Percentiles rank a stretch among this genome's conserved stretches.
These are phyloP conservation scores for Obba rivulosa DNA, from an alignment of 768 basidiomycete genomes.

Conservation along the genomic window DNA sequence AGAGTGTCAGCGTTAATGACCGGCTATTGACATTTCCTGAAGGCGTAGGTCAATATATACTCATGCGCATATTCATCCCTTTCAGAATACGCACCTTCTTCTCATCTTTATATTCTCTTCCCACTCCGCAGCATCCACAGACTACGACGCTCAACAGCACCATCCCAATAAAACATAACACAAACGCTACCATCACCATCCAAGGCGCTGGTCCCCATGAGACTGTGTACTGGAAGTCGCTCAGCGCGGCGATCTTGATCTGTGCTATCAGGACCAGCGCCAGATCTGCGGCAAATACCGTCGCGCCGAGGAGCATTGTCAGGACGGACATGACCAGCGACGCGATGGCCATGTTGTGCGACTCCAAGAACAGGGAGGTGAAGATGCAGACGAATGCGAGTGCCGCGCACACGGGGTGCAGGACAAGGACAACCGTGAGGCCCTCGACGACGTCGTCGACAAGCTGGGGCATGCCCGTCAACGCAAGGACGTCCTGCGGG, in stretches of 20 bases:
- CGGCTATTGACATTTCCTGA: too few species aligned
- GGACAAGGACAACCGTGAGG: constrained; percentile 47
- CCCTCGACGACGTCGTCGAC: constrained; percentile 42
- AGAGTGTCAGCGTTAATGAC: too few species aligned
- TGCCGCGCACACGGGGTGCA: constrained; percentile 63
- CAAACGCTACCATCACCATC: constrained; percentile 57
- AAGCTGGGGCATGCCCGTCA: constrained; percentile 41
- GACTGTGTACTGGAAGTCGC: constrained; percentile 38
- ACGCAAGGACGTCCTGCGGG: constrained; percentile 30
- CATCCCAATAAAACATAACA: constrained; percentile 56
- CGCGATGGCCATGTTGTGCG: constrained; percentile 49
- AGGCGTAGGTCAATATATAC: too few species aligned
- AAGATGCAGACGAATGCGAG: constrained; percentile 50
- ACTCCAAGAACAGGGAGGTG: constrained; percentile 53
- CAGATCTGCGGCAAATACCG: constrained; percentile 59
- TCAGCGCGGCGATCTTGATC: constrained; percentile 34
- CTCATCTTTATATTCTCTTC: constrained; percentile 13
- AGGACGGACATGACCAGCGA: constrained; percentile 55
- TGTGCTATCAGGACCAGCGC: constrained; percentile 52
- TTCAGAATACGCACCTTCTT: too few species aligned
- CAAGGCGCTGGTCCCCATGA: constrained; percentile 66
- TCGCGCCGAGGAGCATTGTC: constrained; percentile 46
- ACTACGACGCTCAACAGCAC: constrained; percentile 56
- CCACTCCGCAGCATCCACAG: constrained; percentile 67
- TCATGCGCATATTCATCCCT: too few species aligned